Evolutionary conservation across 148 eudicot species (phyloP), one percentile per base, ranked within the genome.

Genomic region (Gaultheria prostrata): DNA sequence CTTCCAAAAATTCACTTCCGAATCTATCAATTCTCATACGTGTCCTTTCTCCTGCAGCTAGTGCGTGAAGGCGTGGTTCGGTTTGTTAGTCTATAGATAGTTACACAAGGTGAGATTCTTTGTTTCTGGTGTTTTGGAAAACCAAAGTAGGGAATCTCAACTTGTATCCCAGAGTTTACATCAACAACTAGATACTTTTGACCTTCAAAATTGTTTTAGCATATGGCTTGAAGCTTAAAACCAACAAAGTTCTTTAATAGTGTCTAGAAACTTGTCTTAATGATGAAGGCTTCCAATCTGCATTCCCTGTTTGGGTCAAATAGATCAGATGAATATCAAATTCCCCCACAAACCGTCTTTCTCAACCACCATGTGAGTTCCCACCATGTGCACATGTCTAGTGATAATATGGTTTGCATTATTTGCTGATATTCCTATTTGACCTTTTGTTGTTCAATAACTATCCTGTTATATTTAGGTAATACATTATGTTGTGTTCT

Each of bases 381-480:
- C 85, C 78, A 81, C 82, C 90, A 86, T 88, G 90, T 86, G 88
- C 83, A 24, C 82, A 53, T 59, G 50, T 77, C 53, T 85, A 20
- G 77, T 78, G 26, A 70, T 80, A 50, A 26, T 69, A 50, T 83
- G 81, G 17, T 75, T 46, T 33, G 35, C 35, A 67, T 57, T 32
- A 48, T 61, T 24, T 76, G 67, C 59, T 84, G 73, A 79, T 72
- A 48, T 71, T 46, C 33, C 15, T 82, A 61, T 20, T 67, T 85
- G 84, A 76, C 84, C 83, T 77, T 76, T 63, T 35, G 15, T 15
- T 46, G n/a, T 13, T 63, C 15, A 20, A 33, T 65, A 33, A 17
- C 45, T 14, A 67, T 12, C 20, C 49, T 69, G 49, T 26, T 65
- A 54, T 53, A 54, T 75, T 35, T 26, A 32, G 76, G 32, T 6